These are phyloP conservation scores for Arthrobotrys pseudoclavata DNA, from an alignment of 2,329 filamentous ascomycete genomes.

Conservation along the genomic window DNA sequence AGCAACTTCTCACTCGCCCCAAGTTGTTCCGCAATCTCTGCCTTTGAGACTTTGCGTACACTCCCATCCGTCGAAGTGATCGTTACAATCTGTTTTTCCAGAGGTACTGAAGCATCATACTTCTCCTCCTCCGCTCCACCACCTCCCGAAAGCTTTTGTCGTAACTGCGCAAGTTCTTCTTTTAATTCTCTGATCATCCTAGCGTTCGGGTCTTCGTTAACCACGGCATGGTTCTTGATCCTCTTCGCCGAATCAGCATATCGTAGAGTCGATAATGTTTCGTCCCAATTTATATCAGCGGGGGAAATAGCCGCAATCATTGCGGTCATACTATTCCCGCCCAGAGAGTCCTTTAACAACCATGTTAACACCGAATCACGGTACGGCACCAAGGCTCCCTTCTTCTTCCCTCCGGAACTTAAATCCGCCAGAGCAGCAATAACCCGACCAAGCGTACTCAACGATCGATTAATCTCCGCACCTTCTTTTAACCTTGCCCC, in stretches of 20 bases:
- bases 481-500: constrained; percentile 96
- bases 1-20: constrained; percentile 90
- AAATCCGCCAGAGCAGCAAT: constrained; percentile 95
- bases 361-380: constrained; percentile 97
- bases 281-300: constrained; percentile 98
- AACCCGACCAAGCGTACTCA: constrained; percentile 95
- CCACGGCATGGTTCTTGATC: constrained; percentile 99
- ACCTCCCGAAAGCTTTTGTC: constrained; percentile 82
- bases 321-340: constrained; percentile 98
- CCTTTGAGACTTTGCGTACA: constrained; percentile 96
- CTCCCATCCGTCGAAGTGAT: constrained; percentile 88
- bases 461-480: constrained; percentile 96
- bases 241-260: constrained; percentile 98
- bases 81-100: constrained; percentile 96
- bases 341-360: constrained; percentile 95
- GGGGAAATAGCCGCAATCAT: constrained; percentile 99
- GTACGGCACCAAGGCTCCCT: constrained; percentile 85
- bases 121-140: constrained; percentile 77
- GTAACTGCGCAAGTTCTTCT: constrained; percentile 87
- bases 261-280: constrained; percentile 92
- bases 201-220: constrained; percentile 98
- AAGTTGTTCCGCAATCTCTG: constrained; percentile 96
- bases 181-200: constrained; percentile 99
- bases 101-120: constrained; percentile 91
- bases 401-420: constrained; percentile 83